Evolutionary conservation across 345 rosid genomes (phyloP), one percentile per base, ranked within the genome.

Genomic region (Dovyalis caffra): DNA sequence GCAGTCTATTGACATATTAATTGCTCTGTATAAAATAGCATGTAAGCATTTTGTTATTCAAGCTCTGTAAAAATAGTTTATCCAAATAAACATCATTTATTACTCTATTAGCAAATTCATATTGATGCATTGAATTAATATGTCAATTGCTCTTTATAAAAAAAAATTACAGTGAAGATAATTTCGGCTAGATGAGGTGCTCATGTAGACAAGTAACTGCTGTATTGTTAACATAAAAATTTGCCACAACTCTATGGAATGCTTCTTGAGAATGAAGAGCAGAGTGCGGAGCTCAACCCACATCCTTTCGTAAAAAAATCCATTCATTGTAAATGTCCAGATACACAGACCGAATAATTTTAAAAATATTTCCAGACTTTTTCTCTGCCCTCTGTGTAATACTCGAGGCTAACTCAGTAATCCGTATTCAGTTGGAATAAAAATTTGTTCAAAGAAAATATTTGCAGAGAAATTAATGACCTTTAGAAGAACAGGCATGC

Each of bases 401-500:
- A n/a, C 1, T 10, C 40, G 64, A 70, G 38, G 40, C 9, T 57
- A 34, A 0, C 26, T 21, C 37, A 6, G 15, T 0, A 0, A 33
- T 18, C 23, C 10, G 32, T 49, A 18, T 18, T 35, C 26, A 16
- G 18, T 47, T 0, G 26, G 7, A 32, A 7, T 11, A 45, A 45
- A 45, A 32, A 14, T 34, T 67, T 12, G n/a, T 43, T 43, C 21
- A 16, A 68, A 45, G 10, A 63, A n/a, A 53, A 61, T 67, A 7
- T 18, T 64, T 53, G 12, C 11, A 68, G 23, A 11, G 29, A 26
- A 34, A 63, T 43, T 21, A 31, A 20, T 33, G 6, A 83, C 86
- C 77, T 66, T 66, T 62, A 70, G 72, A 70, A 43, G 71, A 70
- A 25, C 31, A 61, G n/a, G 38, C 35, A 65, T 51, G 70, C 4